Evolutionary conservation across 495 filamentous ascomycete genomes (phyloP), one percentile per base, ranked within the genome.

Genomic region (Podospora pseudocomata): DNA sequence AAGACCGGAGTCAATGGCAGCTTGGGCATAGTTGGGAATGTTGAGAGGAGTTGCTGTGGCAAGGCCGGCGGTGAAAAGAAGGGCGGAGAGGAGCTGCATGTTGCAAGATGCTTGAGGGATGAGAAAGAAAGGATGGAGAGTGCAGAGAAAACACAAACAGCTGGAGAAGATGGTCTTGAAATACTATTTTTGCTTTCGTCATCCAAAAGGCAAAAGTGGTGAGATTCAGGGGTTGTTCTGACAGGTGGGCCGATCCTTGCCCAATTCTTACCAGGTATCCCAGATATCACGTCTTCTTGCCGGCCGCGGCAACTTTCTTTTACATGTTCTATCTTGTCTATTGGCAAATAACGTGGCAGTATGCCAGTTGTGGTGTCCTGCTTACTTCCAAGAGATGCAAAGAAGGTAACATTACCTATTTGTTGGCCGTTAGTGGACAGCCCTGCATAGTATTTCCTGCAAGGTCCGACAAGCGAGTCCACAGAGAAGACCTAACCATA

Each of bases 1-100:
- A 16, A 74, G 30, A 9, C 73, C 74, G 0, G 69, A 68, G 56
- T 76, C 74, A 32, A 76, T 62, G n/a, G 71, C 71, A 3, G 58
- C 23, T 56, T 75, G 71, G 20, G 58, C 68, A n/a, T 67, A 75
- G 20, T 28, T 32, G 23, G 16, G 26, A 27, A 62, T 19, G 9
- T 65, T 3, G 15, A 70, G 70, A 6, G 74, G 26, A 54, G 39
- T 49, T 2, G 39, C 39, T 16, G 39, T 49, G 39, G 39, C 39
- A 11, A 49, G 39, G 39, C 39, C 39, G 13, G 6, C 13, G 39
- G 39, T 13, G 2, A 49, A 11, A 11, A 49, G 39, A 16, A 49
- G 39, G 39, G 39, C 2, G 9, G 39, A 49, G 39, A 49, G 39
- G 39, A 49, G 39, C 39, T 49, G 39, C 39, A 49, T 49, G 6